Evolutionary conservation across 495 filamentous ascomycete species (phyloP).

Genomic region (Aspergillus egyptiacus): DNA sequence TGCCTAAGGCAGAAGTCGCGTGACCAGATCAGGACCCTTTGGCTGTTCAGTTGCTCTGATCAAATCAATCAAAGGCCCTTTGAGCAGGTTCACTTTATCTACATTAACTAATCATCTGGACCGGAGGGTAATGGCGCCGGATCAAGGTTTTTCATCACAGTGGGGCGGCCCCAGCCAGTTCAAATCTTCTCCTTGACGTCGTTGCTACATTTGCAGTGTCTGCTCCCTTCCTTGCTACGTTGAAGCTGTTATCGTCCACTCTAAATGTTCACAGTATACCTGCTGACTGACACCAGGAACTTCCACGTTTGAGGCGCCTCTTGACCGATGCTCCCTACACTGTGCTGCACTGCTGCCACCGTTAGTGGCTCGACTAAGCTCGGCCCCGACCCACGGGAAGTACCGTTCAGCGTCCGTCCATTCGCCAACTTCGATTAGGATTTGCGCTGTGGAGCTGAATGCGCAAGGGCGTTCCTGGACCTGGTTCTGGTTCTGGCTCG

Average conservation of each 20-base stretch:
- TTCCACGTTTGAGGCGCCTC: too few species aligned
- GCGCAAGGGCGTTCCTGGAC: constrained; percentile 3
- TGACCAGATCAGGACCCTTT: not conserved
- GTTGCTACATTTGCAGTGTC: not conserved
- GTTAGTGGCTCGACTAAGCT: constrained; percentile 8
- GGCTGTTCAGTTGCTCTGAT: not conserved
- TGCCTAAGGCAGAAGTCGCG: not conserved
- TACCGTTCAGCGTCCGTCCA: not conserved
- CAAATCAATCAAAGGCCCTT: too few species aligned
- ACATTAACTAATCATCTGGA: too few species aligned
- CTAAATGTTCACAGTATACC: too few species aligned
- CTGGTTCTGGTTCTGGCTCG: not conserved
- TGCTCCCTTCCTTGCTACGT: not conserved
- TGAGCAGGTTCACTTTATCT: too few species aligned
- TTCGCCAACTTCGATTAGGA: constrained; percentile 14
- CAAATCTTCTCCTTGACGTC: not conserved
- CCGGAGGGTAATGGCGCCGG: not conserved
- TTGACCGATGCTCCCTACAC: not conserved
- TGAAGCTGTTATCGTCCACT: too few species aligned
- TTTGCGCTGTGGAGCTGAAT: not conserved
- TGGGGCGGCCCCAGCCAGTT: not conserved
- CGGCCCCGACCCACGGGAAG: constrained; percentile 9
- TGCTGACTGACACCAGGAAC: too few species aligned
- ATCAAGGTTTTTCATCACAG: constrained; percentile 8
- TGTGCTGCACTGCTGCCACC: not conserved